A percentile compares a stretch with the other conserved stretches of the same genome.
phyloP scores from a whole-genome alignment of 2,329 filamentous ascomycete species.

The Sarocladium kiliense region DNA sequence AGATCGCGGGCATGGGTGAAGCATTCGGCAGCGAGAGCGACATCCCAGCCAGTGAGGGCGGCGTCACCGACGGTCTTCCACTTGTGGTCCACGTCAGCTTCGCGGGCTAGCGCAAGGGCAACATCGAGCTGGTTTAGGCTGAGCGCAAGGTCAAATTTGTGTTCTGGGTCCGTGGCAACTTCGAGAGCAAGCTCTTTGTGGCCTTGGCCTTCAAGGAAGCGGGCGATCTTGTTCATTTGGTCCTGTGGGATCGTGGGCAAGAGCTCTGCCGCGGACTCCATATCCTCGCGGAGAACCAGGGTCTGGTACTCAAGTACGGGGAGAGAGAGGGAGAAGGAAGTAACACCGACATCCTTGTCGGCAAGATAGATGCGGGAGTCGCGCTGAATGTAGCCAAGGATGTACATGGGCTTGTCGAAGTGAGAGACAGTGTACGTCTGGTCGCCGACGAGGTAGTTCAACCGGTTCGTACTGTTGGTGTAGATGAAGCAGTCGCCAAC shows the following conservation, averaged over 20 bases:
- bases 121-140: slow-evolving; percentile 78
- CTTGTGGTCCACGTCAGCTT: slow-evolving; percentile 88
- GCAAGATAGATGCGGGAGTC: slow-evolving; percentile 93
- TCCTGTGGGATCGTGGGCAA: slow-evolving; percentile 80
- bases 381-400: slow-evolving; percentile 89
- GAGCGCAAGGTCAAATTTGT: slow-evolving; percentile 91
- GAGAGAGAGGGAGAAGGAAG: slow-evolving; percentile 85
- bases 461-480: slow-evolving; percentile 90
- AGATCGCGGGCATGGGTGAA: slow-evolving; percentile 88
- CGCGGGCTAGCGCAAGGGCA: slow-evolving; percentile 75
- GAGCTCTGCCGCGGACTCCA: slow-evolving; percentile 84
- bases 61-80: slow-evolving; percentile 98
- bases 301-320: slow-evolving; percentile 97
- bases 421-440: slow-evolving; percentile 97
- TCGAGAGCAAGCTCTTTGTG: slow-evolving; percentile 94
- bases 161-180: slow-evolving; percentile 89
- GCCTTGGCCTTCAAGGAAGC: slow-evolving; percentile 94
- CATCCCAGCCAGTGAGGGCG: slow-evolving; percentile 80
- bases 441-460: slow-evolving; percentile 97
- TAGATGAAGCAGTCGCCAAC: slow-evolving; percentile 99
- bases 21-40: slow-evolving; percentile 84
- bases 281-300: slow-evolving; percentile 84
- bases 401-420: slow-evolving; percentile 92
- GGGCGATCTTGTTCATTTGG: slow-evolving; percentile 95
- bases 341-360: slow-evolving; percentile 91